phyloP scores from a whole-genome alignment of 176 grass and related monocot species.

The Dendrocalamus sinicus region DNA sequence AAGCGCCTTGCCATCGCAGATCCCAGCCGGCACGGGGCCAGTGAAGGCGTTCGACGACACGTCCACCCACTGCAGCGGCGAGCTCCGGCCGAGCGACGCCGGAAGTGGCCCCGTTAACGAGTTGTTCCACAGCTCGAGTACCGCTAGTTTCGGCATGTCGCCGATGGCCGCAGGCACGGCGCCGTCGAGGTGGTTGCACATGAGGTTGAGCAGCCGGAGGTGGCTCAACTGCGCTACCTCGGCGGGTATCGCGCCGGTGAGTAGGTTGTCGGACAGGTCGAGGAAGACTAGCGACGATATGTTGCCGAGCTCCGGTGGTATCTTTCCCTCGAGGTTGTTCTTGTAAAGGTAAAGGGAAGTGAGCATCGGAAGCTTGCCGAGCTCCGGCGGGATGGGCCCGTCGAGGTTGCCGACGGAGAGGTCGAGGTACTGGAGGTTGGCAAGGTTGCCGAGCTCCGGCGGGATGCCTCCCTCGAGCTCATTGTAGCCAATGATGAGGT shows the following conservation, averaged over 20 bases:
- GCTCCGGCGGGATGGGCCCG: slow-evolving; percentile 69
- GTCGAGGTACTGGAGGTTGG: slow-evolving; percentile 82
- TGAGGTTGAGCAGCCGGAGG: slow-evolving; percentile 74
- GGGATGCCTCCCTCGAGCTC: slow-evolving; percentile 81
- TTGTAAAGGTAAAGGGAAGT: slow-evolving; percentile 76
- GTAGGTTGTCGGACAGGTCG: slow-evolving; percentile 77
- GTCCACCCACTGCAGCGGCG: slow-evolving; percentile 87
- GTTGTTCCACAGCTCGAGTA: slow-evolving; percentile 98
- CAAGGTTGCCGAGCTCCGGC: slow-evolving; percentile 70
- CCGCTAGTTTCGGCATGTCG: slow-evolving; percentile 59
- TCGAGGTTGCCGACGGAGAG: slow-evolving; percentile 77
- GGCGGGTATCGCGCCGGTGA: slow-evolving; percentile 64
- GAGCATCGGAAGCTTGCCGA: slow-evolving; percentile 64
- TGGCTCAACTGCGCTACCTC: slow-evolving; percentile 64
- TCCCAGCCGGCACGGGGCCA: slow-evolving; percentile 55
- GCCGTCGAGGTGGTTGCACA: slow-evolving; percentile 90
- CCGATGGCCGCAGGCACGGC: slow-evolving; percentile 65
- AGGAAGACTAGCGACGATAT: slow-evolving; percentile 67
- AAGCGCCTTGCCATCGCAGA: slow-evolving; percentile 71
- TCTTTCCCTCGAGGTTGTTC: slow-evolving; percentile 68
- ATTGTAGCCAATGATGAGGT: slow-evolving; percentile 86
- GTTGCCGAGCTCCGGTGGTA: slow-evolving; percentile 79
- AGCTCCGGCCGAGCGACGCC: slow-evolving; percentile 59
- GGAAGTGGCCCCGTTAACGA: slow-evolving; percentile 74
- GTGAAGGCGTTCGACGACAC: slow-evolving; percentile 82